phyloP scores from a whole-genome alignment of 2,329 filamentous ascomycete species.

The Botrytis hyacinthi region DNA sequence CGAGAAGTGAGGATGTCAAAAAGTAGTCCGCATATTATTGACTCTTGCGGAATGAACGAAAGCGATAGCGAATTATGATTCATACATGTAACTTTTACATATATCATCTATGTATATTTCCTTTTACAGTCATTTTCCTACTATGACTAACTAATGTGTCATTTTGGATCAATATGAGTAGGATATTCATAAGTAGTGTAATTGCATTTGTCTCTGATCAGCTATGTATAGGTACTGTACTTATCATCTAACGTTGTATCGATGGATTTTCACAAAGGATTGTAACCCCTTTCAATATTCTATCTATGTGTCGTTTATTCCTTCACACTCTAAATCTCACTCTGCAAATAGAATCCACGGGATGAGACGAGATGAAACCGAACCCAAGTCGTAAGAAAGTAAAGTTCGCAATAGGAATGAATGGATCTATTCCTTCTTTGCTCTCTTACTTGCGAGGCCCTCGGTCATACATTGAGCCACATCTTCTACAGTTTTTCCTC shows the following conservation, averaged over 20 bases:
- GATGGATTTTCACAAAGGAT: not conserved
- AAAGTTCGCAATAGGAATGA: not conserved
- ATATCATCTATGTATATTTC: not conserved
- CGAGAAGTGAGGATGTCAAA: not conserved
- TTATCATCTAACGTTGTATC: slow-evolving; percentile 5
- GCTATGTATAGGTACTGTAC: not conserved
- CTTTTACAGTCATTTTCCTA: not conserved
- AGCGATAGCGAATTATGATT: not conserved
- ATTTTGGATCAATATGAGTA: not conserved
- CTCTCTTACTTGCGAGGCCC: slow-evolving; percentile 48
- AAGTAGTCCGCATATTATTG: not conserved
- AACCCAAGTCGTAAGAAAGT: not conserved
- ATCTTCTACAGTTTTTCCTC: slow-evolving; percentile 57
- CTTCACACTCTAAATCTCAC: not conserved
- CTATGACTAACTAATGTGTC: not conserved
- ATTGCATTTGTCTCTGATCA: not conserved
- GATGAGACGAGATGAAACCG: slow-evolving; percentile 12
- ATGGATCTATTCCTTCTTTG: slow-evolving; percentile 35
- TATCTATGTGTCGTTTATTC: not conserved
- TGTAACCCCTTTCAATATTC: not conserved
- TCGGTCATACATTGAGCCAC: slow-evolving; percentile 51
- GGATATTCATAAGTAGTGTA: not conserved
- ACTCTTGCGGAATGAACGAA: not conserved
- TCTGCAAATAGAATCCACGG: not conserved
- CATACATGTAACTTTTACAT: not conserved